phyloP scores from a whole-genome alignment of 2,329 filamentous ascomycete species.

The Ophiostoma triangulosporum region DNA sequence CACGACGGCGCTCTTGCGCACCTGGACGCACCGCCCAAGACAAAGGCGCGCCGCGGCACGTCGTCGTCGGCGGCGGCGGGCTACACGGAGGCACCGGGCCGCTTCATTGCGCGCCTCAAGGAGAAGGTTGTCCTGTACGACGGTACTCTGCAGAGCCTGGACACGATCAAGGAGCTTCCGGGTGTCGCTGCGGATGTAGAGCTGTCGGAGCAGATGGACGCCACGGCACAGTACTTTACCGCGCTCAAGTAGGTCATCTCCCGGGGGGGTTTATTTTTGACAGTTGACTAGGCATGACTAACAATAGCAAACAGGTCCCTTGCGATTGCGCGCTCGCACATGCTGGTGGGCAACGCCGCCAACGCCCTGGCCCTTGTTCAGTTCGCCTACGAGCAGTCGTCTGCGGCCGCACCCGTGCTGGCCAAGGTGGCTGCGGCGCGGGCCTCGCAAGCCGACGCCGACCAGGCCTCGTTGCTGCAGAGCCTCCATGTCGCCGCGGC shows the following conservation, averaged over 20 bases:
- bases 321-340: conserved; percentile 74
- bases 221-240: conserved; percentile 70
- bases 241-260: conserved; percentile 38
- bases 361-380: conserved; percentile 79
- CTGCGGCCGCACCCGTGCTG: conserved; percentile 35
- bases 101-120: conserved; percentile 65
- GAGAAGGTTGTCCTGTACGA: conserved; percentile 86
- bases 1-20: conserved; percentile 58
- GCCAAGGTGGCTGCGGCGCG: conserved; percentile 21
- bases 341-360: conserved; percentile 53
- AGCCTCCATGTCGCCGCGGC: conserved; percentile 53
- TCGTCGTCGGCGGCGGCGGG: too few species aligned
- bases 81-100: conserved; percentile 57
- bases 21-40: conserved; percentile 23
- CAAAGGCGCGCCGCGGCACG: conserved; percentile 19
- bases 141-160: conserved; percentile 77
- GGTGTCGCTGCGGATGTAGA: conserved; percentile 74
- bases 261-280: not conserved
- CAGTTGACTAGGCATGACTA: too few species aligned
- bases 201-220: conserved; percentile 65
- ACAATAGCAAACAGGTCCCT: conserved; percentile 41
- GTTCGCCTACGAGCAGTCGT: conserved; percentile 51
- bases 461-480: conserved; percentile 32
- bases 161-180: conserved; percentile 77
- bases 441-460: too few species aligned